Evolutionary conservation across 306 rosid species (phyloP), one percentile per base, ranked within the genome.

Genomic region (Trifolium subterraneum): DNA sequence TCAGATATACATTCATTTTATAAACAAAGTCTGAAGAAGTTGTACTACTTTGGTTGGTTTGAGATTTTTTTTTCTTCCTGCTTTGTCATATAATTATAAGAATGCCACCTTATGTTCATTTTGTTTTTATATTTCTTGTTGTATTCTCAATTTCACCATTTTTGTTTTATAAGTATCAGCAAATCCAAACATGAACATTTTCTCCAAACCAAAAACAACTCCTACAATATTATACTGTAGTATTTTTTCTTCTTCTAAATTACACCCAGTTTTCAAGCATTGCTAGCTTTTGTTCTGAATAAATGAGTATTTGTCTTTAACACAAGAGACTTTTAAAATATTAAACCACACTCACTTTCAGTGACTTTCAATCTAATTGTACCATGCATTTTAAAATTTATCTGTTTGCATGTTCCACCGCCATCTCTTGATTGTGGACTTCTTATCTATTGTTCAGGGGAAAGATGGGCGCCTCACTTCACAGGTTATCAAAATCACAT

Each of bases 401-500:
- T 52, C 14, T 39, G 31, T 55, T 72, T 65, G 56, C 33, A 33
- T 47, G 48, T 31, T 72, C 38, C 13, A 38, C 35, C 8, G 56
- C 4, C 31, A 10, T 54, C 61, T 68, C 68, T 59, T 77, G 62
- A 69, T 59, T 68, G n/a, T 60, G 31, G 31, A 31, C 18, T 31
- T 48, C 22, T 33, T 51, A 51, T 70, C 19, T 33, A 47, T 42
- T 69, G 10, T 58, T 5, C 71, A 89, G 93, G 93, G 91, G 93
- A 77, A 89, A 79, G 78, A 73, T 89, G 78, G 93, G 94, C 10
- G 86, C 89, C 41, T 89, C 94, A 5, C 86, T 81, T 70, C 83
- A 89, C 42, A 68, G 88, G 44, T 16, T 68, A 16, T 72, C 20
- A 0, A 89, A 66, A 79, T 79, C 79, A 70, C 48, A 13, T 70